Conservation (phyloP, 768 basidiomycete species). For the Rhodotorula paludigena region DNA sequence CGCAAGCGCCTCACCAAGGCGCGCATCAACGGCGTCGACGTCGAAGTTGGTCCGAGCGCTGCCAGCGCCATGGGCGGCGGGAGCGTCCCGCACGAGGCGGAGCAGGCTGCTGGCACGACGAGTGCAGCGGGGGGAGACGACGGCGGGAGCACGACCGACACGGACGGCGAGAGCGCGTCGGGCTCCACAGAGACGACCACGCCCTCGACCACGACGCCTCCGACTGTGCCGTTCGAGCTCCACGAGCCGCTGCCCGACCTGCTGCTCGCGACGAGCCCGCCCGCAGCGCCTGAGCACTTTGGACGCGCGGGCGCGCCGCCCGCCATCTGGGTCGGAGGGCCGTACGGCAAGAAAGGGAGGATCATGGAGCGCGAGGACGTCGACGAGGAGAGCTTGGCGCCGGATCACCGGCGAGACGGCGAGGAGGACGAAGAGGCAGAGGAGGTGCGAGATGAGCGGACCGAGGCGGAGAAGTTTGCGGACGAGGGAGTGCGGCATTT, state of each 20-base stretch:
- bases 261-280: constrained; percentile 4
- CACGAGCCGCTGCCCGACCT: constrained; percentile 2
- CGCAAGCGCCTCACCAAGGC: neutral
- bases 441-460: neutral
- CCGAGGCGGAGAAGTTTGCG: constrained; percentile 1
- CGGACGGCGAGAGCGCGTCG: neutral
- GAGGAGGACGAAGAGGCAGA: neutral
- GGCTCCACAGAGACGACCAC: neutral
- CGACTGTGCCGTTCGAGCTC: neutral
- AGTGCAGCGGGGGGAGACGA: too few relatives aligned
- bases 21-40: neutral
- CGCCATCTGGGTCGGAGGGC: constrained; percentile 1
- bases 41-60: neutral
- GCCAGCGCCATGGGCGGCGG: neutral
- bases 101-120: neutral
- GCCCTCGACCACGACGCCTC: neutral
- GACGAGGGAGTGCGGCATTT: constrained; percentile 14
- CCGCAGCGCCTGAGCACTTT: constrained; percentile 5
- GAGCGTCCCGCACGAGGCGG: neutral
- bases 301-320: constrained; percentile 1
- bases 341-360: neutral
- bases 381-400: neutral
- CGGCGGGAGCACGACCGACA: too few relatives aligned
- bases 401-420: neutral
- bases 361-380: neutral